Evolutionary conservation across 176 grass and related monocot species (phyloP).

Genomic region (Melocanna baccifera): DNA sequence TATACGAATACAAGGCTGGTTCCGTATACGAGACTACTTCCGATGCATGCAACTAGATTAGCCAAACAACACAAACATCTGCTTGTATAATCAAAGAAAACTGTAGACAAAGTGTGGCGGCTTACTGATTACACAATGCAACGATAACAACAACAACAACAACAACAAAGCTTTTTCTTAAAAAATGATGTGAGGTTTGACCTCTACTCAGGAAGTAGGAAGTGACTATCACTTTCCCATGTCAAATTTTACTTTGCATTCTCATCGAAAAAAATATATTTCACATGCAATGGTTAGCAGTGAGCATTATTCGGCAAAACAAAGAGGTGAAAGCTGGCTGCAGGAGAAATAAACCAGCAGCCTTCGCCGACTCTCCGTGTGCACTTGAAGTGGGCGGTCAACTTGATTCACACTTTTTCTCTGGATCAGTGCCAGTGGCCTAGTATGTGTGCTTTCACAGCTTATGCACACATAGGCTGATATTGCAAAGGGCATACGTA

Average conservation of each 20-base stretch:
- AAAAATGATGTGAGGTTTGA: not conserved
- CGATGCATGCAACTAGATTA: too few species aligned
- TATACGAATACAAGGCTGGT: too few species aligned
- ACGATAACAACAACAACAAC: too few species aligned
- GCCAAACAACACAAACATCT: too few species aligned
- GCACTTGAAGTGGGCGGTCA: too few species aligned
- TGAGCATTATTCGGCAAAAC: not conserved
- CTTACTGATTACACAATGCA: too few species aligned
- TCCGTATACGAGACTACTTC: too few species aligned
- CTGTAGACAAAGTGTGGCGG: not conserved
- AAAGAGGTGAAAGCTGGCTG: too few species aligned
- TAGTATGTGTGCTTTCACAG: not conserved
- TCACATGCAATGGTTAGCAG: not conserved
- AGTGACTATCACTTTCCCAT: not conserved
- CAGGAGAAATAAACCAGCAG: not conserved
- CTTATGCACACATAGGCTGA: not conserved
- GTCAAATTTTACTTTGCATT: not conserved
- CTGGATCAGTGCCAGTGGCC: not conserved
- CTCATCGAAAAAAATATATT: not conserved
- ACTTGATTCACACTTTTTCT: too few species aligned
- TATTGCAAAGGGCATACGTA: not conserved
- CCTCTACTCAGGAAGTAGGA: slow-evolving; percentile 3
- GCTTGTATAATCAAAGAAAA: not conserved
- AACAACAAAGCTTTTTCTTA: too few species aligned
- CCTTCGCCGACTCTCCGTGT: not conserved